These are phyloP conservation scores for Curvularia verruculosa DNA, from an alignment of 2,329 filamentous ascomycete genomes.

Conservation along the genomic window DNA sequence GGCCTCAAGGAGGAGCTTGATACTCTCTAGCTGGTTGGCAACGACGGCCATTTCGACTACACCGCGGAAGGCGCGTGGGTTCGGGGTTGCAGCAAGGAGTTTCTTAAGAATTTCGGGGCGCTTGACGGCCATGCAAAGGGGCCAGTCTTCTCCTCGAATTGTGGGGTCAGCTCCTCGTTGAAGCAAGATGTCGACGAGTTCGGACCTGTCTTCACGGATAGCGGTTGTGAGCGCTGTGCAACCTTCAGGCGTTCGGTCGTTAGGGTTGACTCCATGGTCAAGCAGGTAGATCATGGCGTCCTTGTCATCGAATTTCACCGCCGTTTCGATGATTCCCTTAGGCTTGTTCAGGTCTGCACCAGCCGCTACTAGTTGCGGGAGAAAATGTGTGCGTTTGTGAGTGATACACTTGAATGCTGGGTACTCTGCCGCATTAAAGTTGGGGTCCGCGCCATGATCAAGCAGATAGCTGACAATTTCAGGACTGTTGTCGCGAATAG, in stretches of 20 bases:
- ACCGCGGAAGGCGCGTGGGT: constrained; percentile 68
- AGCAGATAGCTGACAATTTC: constrained; percentile 68
- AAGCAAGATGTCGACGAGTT: constrained; percentile 66
- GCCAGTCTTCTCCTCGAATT: constrained; percentile 71
- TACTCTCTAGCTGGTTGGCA: constrained; percentile 69
- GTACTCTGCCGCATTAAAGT: constrained; percentile 66
- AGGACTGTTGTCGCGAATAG: constrained; percentile 69
- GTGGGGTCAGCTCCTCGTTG: constrained; percentile 66
- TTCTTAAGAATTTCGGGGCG: constrained; percentile 65
- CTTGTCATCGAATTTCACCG: constrained; percentile 66
- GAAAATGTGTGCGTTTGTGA: constrained; percentile 66
- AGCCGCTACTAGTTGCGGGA: constrained; percentile 63
- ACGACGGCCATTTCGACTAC: constrained; percentile 71
- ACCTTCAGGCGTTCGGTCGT: constrained; percentile 64
- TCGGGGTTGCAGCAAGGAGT: constrained; percentile 61
- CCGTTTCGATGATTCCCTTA: constrained; percentile 70
- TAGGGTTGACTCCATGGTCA: constrained; percentile 64
- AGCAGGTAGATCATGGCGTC: constrained; percentile 67
- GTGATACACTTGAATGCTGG: constrained; percentile 73
- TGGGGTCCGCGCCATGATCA: constrained; percentile 58
- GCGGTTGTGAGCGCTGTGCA: constrained; percentile 70
- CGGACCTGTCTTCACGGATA: constrained; percentile 64
- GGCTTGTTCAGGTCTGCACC: constrained; percentile 65
- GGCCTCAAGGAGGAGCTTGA: constrained; percentile 68
- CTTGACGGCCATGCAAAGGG: constrained; percentile 70